phyloP scores from a whole-genome alignment of 1,139 yeast genomes.

The Saccharomyces hybrid region DNA sequence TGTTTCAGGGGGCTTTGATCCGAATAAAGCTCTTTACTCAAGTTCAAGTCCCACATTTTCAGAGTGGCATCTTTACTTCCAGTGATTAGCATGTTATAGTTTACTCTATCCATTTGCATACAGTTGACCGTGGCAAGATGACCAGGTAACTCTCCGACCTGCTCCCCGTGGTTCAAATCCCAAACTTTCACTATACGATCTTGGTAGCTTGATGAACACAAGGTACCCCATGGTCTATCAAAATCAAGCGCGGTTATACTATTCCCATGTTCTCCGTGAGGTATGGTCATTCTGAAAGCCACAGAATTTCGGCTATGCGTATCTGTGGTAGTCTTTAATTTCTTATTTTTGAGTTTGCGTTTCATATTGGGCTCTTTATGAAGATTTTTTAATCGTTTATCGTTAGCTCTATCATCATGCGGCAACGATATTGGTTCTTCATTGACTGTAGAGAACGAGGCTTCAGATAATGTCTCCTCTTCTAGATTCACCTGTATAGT shows the following conservation, averaged over 20 bases:
- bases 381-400: neutral
- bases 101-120: constrained; percentile 44
- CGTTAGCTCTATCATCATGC: neutral
- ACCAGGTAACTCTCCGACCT: constrained; percentile 44
- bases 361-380: neutral
- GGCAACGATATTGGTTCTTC: neutral
- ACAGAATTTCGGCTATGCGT: constrained; percentile 35
- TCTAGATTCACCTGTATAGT: neutral
- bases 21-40: constrained; percentile 22
- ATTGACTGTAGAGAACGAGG: neutral
- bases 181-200: constrained; percentile 81
- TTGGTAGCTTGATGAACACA: constrained; percentile 64
- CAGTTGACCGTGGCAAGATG: constrained; percentile 52
- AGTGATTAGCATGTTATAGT: constrained; percentile 41
- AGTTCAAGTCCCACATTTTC: constrained; percentile 49
- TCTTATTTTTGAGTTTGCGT: constrained; percentile 2
- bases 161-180: constrained; percentile 56
- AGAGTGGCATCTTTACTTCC: constrained; percentile 58
- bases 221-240: constrained; percentile 61
- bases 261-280: constrained; percentile 41
- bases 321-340: constrained; percentile 9
- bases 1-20: constrained; percentile 19
- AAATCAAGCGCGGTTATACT: constrained; percentile 50
- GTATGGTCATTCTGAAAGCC: constrained; percentile 12
- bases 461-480: neutral